These are phyloP conservation scores for Desmodesmus armatus DNA, from an alignment of 139 green algal species.

Conservation along the genomic window DNA sequence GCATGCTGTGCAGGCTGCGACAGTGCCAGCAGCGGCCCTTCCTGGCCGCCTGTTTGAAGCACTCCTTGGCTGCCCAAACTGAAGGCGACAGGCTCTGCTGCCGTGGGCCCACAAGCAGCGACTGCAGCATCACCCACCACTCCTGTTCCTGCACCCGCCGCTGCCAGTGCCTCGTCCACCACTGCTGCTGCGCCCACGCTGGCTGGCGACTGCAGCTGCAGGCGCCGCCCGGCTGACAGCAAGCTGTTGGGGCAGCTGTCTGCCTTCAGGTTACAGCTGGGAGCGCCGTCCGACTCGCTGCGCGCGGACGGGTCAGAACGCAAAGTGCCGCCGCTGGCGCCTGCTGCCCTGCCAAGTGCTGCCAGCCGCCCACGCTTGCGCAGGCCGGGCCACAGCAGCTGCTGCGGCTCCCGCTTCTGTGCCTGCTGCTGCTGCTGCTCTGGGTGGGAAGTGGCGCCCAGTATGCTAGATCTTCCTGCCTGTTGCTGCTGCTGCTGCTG, in stretches of 20 bases:
- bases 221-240: not conserved
- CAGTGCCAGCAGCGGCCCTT: too few relatives aligned
- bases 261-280: not conserved
- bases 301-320: not conserved
- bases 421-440: not conserved
- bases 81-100: too few relatives aligned
- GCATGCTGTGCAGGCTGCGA: too few relatives aligned
- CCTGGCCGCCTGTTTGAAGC: too few relatives aligned
- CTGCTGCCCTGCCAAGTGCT: not conserved
- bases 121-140: too few relatives aligned
- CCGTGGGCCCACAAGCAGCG: too few relatives aligned
- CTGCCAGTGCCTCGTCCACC: slow-evolving; percentile 20
- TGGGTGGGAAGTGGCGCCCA: too few relatives aligned
- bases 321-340: not conserved
- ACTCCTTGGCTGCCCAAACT: too few relatives aligned
- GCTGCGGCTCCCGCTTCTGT: not conserved
- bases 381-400: slow-evolving; percentile 35
- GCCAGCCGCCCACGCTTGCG: not conserved
- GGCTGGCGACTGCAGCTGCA: not conserved
- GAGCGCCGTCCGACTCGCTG: not conserved
- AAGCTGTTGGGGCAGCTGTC: slow-evolving; percentile 36
- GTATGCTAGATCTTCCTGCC: too few relatives aligned
- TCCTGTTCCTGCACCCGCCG: not conserved
- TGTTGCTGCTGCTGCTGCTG: not conserved
- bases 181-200: not conserved